phyloP scores from a whole-genome alignment of 768 basidiomycete genomes.

The Lanmaoa rubissima region DNA sequence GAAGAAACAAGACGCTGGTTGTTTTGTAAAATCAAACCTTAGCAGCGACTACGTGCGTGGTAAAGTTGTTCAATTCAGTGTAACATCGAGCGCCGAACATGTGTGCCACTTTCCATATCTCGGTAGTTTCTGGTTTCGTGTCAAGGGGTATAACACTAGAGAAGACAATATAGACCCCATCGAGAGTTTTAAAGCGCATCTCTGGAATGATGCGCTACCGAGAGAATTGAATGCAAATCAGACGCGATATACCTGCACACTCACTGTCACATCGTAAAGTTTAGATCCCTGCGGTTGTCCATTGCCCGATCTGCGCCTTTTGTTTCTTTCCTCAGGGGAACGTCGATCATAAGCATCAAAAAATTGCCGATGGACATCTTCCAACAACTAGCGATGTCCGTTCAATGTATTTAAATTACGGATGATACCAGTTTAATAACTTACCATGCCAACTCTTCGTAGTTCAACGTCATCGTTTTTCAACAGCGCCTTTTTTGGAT shows the following conservation, averaged over 20 bases:
- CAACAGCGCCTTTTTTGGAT: slow-evolving; percentile 69
- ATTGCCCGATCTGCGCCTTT: slow-evolving; percentile 26
- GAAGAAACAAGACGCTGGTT: slow-evolving; percentile 2
- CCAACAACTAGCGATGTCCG: slow-evolving; percentile 57
- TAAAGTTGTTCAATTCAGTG: slow-evolving; percentile 57
- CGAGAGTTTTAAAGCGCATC: slow-evolving; percentile 73
- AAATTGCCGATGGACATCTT: slow-evolving; percentile 75
- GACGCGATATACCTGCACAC: slow-evolving; percentile 21
- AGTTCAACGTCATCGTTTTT: slow-evolving; percentile 89
- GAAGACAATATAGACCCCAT: slow-evolving; percentile 81
- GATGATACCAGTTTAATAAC: slow-evolving; percentile 14
- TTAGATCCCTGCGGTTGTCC: slow-evolving; percentile 31
- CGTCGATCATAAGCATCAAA: slow-evolving; percentile 62
- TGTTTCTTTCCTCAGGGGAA: slow-evolving; percentile 26
- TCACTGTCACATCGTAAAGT: slow-evolving; percentile 76
- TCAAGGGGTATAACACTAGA: slow-evolving; percentile 95
- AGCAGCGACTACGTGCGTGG: slow-evolving; percentile 91
- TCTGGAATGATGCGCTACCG: slow-evolving; percentile 79
- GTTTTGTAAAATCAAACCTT: slow-evolving; percentile 51
- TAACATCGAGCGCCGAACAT: slow-evolving; percentile 87
- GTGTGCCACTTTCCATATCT: slow-evolving; percentile 82
- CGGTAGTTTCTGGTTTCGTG: slow-evolving; percentile 70
- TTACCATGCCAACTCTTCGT: slow-evolving; percentile 68
- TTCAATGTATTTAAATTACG: neutral
- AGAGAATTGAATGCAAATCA: slow-evolving; percentile 1